Base-by-base conservation (phyloP, 2,329 filamentous ascomycete genomes). In the Claviceps monticola region DNA sequence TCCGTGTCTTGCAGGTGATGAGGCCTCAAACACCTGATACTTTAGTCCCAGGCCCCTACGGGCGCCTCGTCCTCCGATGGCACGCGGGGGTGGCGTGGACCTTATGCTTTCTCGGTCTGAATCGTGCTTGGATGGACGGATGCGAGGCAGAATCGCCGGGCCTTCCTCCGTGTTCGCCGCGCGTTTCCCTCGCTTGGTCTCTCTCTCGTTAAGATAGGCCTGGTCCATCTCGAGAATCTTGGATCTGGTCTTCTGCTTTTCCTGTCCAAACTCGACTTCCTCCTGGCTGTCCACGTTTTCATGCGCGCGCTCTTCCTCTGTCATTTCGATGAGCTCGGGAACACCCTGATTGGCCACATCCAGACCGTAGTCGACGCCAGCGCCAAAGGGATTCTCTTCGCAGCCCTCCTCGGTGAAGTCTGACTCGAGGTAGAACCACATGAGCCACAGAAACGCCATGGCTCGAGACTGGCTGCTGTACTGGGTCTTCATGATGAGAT, bases 351-450 rank as follows among this genome's bases (percentile, higher is more conserved):
- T 84, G 43, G 79, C 78, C 1, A 84, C 78, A 54, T 80, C 76
- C 1, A 79, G 69, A 8, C 74, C 76, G 56, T 84, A 84, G 61
- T 83, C 81, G 2, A 84, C 78, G 13, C 81, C 82, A 11, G 73
- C 65, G 0, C 93, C 93, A 60, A 96, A 98, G 0, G 93, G 93
- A 61, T 98, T 98, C 59, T 87, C 84, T 47, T 88, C 77, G 45
- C 88, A 91, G 52, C 87, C 88, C 61, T 95, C 87, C 59, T 85
- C 82, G 0, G 87, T 87, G 59, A 96, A 97, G 64, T 96, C 88
- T 29, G 90, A 95, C 66, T 98, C 93, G 17, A 98, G 77, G 63
- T 98, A 97, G 74, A 93, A 96, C 93, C 93, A 98, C 82, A 98
- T 94, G 56, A 98, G 74, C 93, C 93, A 98, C 19, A 98, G 71